These are phyloP conservation scores for Byssoonygena ceratinophila DNA, from an alignment of 2,329 filamentous ascomycete species.

Conservation along the genomic window DNA sequence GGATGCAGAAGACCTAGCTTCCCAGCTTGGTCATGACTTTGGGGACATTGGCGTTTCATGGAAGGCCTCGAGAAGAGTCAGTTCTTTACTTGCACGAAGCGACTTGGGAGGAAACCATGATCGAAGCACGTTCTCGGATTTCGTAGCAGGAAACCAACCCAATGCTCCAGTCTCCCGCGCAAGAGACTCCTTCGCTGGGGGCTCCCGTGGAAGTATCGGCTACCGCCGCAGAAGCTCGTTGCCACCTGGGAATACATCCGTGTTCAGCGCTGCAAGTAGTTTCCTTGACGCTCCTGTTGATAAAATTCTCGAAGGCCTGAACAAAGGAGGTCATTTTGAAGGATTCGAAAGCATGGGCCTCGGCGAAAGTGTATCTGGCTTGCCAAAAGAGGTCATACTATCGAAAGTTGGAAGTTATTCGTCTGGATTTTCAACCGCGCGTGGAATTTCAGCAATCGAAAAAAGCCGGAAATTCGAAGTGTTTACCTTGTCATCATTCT, in stretches of 20 bases:
- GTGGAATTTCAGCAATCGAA: conserved; percentile 22
- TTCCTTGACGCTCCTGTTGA: conserved; percentile 60
- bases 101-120: conserved; percentile 81
- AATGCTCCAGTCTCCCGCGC: conserved; percentile 42
- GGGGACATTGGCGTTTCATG: conserved; percentile 44
- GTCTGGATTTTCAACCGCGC: conserved; percentile 38
- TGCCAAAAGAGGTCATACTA: conserved; percentile 62
- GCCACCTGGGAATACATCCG: conserved; percentile 40
- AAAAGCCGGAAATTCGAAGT: conserved; percentile 36
- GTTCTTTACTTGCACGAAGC: conserved; percentile 76
- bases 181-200: conserved; percentile 63
- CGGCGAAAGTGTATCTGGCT: conserved; percentile 60
- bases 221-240: conserved; percentile 47
- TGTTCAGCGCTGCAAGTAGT: conserved; percentile 46
- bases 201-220: conserved; percentile 52
- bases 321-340: conserved; percentile 52
- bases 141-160: conserved; percentile 41
- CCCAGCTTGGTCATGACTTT: conserved; percentile 60
- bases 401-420: conserved; percentile 59
- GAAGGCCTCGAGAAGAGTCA: conserved; percentile 68
- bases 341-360: conserved; percentile 62
- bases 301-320: conserved; percentile 57
- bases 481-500: conserved; percentile 51
- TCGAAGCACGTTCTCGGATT: conserved; percentile 66
- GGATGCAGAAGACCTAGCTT: conserved; percentile 50